These are phyloP conservation scores for Microstegium vimineum DNA, from an alignment of 176 grass and related monocot genomes.

Conservation along the genomic window DNA sequence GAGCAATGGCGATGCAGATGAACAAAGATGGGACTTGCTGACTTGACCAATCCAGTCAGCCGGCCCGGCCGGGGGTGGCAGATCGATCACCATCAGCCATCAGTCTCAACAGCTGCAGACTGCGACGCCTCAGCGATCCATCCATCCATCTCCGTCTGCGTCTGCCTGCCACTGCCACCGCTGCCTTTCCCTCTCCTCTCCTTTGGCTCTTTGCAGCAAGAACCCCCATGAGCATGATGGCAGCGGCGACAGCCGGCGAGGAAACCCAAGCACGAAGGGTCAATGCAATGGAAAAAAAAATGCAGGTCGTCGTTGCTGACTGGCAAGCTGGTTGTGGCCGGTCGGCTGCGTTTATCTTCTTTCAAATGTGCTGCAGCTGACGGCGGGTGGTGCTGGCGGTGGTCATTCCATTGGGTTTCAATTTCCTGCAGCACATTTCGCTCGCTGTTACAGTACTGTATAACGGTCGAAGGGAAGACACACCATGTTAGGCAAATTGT, in stretches of 20 bases:
- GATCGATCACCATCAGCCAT: not conserved
- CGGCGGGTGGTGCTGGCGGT: not conserved
- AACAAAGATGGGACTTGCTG: not conserved
- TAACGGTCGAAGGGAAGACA: not conserved
- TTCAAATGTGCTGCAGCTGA: not conserved
- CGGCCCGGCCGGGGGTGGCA: not conserved
- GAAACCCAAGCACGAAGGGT: not conserved
- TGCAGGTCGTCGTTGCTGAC: not conserved
- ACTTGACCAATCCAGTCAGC: constrained; percentile 21
- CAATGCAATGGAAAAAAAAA: not conserved
- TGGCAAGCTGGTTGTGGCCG: not conserved
- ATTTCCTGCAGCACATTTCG: not conserved
- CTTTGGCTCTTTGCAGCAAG: not conserved
- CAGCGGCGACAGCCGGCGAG: not conserved
- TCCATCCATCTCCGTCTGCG: too few species aligned
- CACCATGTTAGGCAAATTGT: not conserved
- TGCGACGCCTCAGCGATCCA: not conserved
- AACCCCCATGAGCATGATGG: not conserved
- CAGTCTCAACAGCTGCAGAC: not conserved
- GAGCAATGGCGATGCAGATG: not conserved
- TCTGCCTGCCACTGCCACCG: too few species aligned
- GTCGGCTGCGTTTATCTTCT: not conserved
- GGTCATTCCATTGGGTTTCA: not conserved
- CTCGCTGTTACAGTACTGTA: not conserved
- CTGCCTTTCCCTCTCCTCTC: not conserved